A percentile compares a stretch with the other conserved stretches of the same genome.
Evolutionary conservation across 1,284 basidiomycete genomes (phyloP).

Genomic region (Cryptococcus sp.): DNA sequence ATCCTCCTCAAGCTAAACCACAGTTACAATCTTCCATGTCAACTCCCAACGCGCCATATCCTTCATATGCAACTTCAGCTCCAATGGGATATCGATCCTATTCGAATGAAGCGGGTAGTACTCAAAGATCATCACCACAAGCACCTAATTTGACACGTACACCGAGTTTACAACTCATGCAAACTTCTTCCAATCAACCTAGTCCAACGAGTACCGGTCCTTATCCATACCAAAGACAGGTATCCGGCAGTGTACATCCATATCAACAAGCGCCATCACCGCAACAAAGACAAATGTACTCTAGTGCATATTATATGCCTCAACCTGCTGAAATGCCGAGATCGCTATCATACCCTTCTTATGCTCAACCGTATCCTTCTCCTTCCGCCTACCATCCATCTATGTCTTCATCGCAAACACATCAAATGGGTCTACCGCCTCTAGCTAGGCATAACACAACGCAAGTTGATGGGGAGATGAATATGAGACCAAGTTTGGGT

Average conservation of each 20-base stretch:
- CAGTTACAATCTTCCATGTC: slow-evolving; percentile 2
- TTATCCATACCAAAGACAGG: slow-evolving; percentile 13
- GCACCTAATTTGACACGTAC: slow-evolving; percentile 19
- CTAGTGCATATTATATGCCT: slow-evolving; percentile 15
- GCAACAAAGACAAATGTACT: slow-evolving; percentile 2
- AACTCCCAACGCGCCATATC: slow-evolving; percentile 8
- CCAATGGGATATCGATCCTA: slow-evolving; percentile 36
- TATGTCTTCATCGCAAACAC: slow-evolving; percentile 10
- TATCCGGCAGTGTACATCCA: slow-evolving; percentile 1
- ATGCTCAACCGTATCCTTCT: slow-evolving; percentile 21
- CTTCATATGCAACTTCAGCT: slow-evolving; percentile 23
- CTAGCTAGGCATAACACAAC: slow-evolving; percentile 31
- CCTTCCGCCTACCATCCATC: slow-evolving; percentile 16
- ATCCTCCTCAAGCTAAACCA: background rate
- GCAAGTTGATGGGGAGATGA: slow-evolving; percentile 15
- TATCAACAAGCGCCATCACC: slow-evolving; percentile 8
- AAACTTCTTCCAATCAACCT: slow-evolving; percentile 1
- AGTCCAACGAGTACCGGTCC: slow-evolving; percentile 11
- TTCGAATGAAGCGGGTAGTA: slow-evolving; percentile 19
- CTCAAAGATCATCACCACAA: slow-evolving; percentile 6
- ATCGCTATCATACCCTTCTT: slow-evolving; percentile 39
- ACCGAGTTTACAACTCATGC: slow-evolving; percentile 11
- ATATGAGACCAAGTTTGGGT: slow-evolving; percentile 18
- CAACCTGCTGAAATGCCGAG: slow-evolving; percentile 38
- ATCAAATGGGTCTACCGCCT: slow-evolving; percentile 14